Conservation (phyloP, 441 rosid genomes). For the Macaranga tanarius region DNA sequence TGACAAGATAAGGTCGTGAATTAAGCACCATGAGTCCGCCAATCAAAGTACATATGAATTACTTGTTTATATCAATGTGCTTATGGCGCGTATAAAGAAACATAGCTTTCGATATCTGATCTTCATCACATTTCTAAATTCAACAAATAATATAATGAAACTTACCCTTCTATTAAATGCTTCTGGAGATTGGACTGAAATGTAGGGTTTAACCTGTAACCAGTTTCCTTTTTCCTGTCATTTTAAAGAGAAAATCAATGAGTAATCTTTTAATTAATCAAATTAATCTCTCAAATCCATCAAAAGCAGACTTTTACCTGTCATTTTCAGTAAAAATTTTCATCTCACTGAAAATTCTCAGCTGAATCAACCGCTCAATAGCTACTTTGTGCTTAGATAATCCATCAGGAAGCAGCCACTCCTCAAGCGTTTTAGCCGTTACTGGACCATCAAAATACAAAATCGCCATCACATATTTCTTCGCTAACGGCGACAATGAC, state of each 20-base stretch:
- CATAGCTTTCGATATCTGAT: too few species aligned
- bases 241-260: neutral
- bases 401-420: slow-evolving; percentile 82
- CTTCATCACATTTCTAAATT: too few species aligned
- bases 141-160: slow-evolving; percentile 11
- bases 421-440: slow-evolving; percentile 54
- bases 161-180: slow-evolving; percentile 71
- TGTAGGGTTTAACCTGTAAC: slow-evolving; percentile 71
- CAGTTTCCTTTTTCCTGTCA: slow-evolving; percentile 68
- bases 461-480: slow-evolving; percentile 82
- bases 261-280: neutral
- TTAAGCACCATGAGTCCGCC: slow-evolving; percentile 18
- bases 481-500: slow-evolving; percentile 92
- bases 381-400: slow-evolving; percentile 75
- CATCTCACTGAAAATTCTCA: slow-evolving; percentile 55
- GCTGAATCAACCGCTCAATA: slow-evolving; percentile 70
- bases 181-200: slow-evolving; percentile 78
- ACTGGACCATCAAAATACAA: slow-evolving; percentile 59
- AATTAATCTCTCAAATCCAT: neutral
- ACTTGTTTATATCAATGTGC: neutral
- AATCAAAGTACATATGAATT: neutral
- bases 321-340: slow-evolving; percentile 53
- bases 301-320: slow-evolving; percentile 38
- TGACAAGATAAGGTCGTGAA: too few species aligned
- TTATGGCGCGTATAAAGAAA: too few species aligned